Base-by-base conservation (phyloP, 495 filamentous ascomycete genomes). In the Xylaria nigripes region DNA sequence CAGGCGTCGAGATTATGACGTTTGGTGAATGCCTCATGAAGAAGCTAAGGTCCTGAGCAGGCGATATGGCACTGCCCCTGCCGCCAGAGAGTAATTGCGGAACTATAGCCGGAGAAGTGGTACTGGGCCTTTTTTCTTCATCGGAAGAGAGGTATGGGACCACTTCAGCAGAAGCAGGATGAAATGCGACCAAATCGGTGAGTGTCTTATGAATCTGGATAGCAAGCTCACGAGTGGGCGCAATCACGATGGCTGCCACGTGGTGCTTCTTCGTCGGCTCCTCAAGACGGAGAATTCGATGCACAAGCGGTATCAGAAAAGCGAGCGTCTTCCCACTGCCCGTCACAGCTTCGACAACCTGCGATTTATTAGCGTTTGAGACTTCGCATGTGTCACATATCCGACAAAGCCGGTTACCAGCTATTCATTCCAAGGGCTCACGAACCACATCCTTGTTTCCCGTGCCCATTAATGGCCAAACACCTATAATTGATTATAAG, bases 301-400 rank as follows among this genome's bases (percentile, higher is more conserved):
- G 89, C 12, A 96, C 77, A 2, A 96, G 72, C 0, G 93, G 93
- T 23, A 98, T 87, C 44, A 98, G 69, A 62, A 93, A 97, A 1
- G 90, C 85, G 40, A 96, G 72, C 0, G 93, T 97, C 70, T 98
- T 98, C 42, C 93, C 93, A 64, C 87, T 93, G 7, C 94, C 93
- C 2, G 93, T 98, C 7, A 96, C 93, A 2, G 93, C 94, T 78
- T 76, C 48, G 15, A 45, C 41, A 15, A 47, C 51, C 51, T 54
- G 18, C 1, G 32, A 24, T 41, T 57, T 27, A 19, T 43, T 12
- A 52, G 48, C 51, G 43, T 45, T 45, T 40, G 18, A 45, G 19
- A n/a, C 16, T 22, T 15, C 19, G 21, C 22, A 30, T 6, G 9
- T 5, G 7, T 15, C 16, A 30, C 1, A 19, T 34, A 18, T 48